phyloP scores from a whole-genome alignment of 2,329 filamentous ascomycete genomes.

The Epichloe glyceriae region DNA sequence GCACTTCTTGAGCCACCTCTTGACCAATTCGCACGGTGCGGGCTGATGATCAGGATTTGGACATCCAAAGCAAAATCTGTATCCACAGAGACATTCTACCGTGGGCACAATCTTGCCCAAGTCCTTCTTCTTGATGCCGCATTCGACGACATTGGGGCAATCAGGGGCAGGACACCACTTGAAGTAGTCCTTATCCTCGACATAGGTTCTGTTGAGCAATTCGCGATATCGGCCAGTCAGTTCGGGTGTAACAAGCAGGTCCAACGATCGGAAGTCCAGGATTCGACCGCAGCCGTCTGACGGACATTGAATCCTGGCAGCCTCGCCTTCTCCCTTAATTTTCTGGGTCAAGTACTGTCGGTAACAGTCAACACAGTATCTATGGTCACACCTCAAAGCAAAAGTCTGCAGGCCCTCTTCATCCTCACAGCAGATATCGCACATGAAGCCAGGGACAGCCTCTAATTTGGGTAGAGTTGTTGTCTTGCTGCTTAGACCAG shows the following conservation, averaged over 20 bases:
- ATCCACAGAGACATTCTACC: constrained; percentile 71
- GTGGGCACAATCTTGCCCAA: constrained; percentile 77
- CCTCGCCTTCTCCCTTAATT: constrained; percentile 90
- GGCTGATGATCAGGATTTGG: constrained; percentile 83
- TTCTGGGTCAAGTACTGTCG: constrained; percentile 83
- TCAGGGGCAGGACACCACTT: constrained; percentile 99
- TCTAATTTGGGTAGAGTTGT: constrained; percentile 53
- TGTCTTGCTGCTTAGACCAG: constrained; percentile 61
- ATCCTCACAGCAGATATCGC: constrained; percentile 95
- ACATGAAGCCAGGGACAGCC: constrained; percentile 63
- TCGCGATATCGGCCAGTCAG: constrained; percentile 59
- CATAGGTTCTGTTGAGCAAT: constrained; percentile 83
- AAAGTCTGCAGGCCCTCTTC: constrained; percentile 65
- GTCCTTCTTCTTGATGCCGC: constrained; percentile 75
- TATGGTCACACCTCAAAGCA: constrained; percentile 87
- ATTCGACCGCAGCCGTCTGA: constrained; percentile 78
- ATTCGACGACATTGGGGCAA: constrained; percentile 86
- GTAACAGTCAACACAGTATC: constrained; percentile 90
- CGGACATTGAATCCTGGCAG: constrained; percentile 87
- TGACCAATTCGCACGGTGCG: constrained; percentile 80
- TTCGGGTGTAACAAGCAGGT: constrained; percentile 54
- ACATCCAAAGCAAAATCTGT: constrained; percentile 93
- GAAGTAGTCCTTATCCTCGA: constrained; percentile 88
- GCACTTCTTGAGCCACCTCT: constrained; percentile 95
- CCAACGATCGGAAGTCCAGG: constrained; percentile 78